Evolutionary conservation across 805 yeast genomes (phyloP), one percentile per base, ranked within the genome.

Genomic region (Ogataea minuta): DNA sequence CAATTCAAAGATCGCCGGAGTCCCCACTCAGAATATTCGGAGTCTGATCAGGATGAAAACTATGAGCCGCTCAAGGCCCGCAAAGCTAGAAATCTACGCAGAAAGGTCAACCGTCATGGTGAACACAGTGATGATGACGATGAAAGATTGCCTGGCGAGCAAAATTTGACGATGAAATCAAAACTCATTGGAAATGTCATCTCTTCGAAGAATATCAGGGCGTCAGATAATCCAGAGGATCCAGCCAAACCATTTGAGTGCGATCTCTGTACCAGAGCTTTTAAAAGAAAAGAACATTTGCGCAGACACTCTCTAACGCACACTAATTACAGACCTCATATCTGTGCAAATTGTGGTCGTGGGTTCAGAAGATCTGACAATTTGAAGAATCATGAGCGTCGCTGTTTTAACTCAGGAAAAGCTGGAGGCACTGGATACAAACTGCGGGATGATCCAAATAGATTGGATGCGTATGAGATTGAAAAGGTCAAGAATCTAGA

Each of bases 311-410:
- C 56, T 2, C 23, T 56, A 14, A 54, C 56, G 0, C 62, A 57
- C 35, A 49, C 54, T 3, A 53, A 56, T 28, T 50, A 52, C 29
- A 41, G 60, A 31, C 59, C 57, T 12, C 57, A 50, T 33, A 45
- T 44, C 14, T 57, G 62, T 42, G 36, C 47, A 6, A 46, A 43
- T 20, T 57, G 62, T 45, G 54, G 56, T 2, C 42, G 53, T 12
- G 55, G 56, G 10, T 57, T 57, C 36, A 50, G 57, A 34, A 43
- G 60, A 32, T 54, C 62, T 1, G 62, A 56, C 32, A 56, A 57
- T 32, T 34, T 57, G 40, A 55, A 48, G 31, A 53, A 51, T 20
- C 62, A 57, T 32, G 49, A 53, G 32, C 44, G 50, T 13, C 47
- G 57, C 26, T 54, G 59, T 31, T 46, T 49, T 14, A 43, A 43